phyloP scores from a whole-genome alignment of 768 basidiomycete species.

The Ramaria rubella region DNA sequence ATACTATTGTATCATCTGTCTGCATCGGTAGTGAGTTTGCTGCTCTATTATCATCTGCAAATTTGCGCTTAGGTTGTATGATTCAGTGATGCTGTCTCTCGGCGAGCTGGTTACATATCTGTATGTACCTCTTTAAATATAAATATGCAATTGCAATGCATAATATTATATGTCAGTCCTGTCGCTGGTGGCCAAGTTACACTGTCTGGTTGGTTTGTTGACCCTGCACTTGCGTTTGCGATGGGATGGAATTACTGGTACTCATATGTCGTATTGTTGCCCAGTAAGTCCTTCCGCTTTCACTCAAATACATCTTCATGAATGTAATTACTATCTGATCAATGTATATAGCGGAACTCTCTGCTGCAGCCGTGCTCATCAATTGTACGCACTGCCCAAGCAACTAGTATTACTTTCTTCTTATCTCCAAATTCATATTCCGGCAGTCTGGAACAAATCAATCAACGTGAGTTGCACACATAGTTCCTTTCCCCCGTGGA shows the following conservation, averaged over 20 bases:
- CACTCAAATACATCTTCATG: no score
- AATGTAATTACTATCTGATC: no score
- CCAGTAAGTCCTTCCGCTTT: background rate
- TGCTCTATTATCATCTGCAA: no score
- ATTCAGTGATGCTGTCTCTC: no score
- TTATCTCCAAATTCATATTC: background rate
- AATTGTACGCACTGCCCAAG: constrained; percentile 30
- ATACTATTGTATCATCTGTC: no score
- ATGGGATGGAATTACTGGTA: constrained; percentile 24
- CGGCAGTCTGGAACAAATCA: constrained; percentile 46
- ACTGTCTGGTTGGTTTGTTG: constrained; percentile 48
- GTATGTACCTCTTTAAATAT: no score
- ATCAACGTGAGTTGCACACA: constrained; percentile 9
- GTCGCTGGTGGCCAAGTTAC: constrained; percentile 38
- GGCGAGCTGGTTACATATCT: no score
- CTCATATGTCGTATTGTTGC: constrained; percentile 20
- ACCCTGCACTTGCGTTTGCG: constrained; percentile 40
- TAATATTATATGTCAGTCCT: no score
- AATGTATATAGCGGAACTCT: constrained; percentile 70
- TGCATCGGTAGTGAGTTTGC: no score
- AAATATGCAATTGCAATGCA: no score
- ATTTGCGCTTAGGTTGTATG: no score
- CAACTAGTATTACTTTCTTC: background rate
- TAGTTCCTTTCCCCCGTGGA: background rate
- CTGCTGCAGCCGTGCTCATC: constrained; percentile 71